These are phyloP conservation scores for Candida michaelii DNA, from an alignment of 805 yeast genomes.

Conservation along the genomic window DNA sequence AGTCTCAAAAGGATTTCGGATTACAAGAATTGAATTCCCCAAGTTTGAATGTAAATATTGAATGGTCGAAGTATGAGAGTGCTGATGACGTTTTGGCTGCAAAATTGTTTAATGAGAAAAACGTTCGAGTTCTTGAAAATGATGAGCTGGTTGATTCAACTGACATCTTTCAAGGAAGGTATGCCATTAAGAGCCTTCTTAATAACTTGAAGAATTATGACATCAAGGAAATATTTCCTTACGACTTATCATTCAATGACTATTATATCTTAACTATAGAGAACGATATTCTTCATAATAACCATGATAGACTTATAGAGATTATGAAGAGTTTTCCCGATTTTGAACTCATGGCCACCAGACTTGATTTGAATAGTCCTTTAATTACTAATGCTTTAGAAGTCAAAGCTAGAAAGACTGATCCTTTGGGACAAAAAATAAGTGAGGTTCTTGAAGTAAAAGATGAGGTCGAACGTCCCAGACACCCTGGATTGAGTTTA, in stretches of 20 bases:
- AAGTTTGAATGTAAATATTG: neutral
- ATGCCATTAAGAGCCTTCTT: neutral
- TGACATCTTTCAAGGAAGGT: neutral
- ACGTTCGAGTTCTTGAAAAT: constrained; percentile 8
- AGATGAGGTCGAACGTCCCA: neutral
- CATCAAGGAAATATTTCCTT: constrained; percentile 24
- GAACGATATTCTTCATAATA: constrained; percentile 20
- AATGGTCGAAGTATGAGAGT: constrained; percentile 9
- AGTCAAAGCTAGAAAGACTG: neutral
- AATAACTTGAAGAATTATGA: constrained; percentile 5
- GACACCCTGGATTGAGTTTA: neutral
- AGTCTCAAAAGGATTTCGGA: neutral
- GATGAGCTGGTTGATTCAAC: neutral
- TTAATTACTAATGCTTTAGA: constrained; percentile 5
- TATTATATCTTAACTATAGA: constrained; percentile 33
- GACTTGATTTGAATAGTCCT: constrained; percentile 9
- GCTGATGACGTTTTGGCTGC: constrained; percentile 16
- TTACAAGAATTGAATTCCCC: constrained; percentile 1
- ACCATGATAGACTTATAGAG: constrained; percentile 24
- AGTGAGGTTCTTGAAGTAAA: neutral
- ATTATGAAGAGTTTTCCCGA: constrained; percentile 4
- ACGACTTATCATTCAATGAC: constrained; percentile 28
- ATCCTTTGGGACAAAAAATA: neutral
- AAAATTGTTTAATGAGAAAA: constrained; percentile 6
- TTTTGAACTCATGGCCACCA: constrained; percentile 12